phyloP scores from a whole-genome alignment of 2,329 filamentous ascomycete species.

The Talaromyces sp. region DNA sequence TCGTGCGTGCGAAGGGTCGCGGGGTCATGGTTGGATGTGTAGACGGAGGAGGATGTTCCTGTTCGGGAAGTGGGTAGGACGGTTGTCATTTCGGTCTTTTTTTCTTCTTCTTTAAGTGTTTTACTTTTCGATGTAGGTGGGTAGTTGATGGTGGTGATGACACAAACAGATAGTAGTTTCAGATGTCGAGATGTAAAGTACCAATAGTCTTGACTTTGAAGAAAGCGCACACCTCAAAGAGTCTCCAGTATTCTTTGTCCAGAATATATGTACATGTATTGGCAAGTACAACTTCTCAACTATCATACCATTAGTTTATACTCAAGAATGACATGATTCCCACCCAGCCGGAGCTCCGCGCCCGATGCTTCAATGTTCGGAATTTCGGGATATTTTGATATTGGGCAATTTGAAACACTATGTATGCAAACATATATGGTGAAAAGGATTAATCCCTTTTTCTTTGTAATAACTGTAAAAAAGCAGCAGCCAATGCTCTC shows the following conservation, averaged over 20 bases:
- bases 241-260: background rate
- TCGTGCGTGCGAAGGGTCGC: slow-evolving; percentile 30
- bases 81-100: background rate
- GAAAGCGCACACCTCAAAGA: background rate
- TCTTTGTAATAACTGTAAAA: background rate
- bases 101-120: background rate
- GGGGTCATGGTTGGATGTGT: slow-evolving; percentile 34
- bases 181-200: background rate
- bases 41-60: slow-evolving; percentile 13
- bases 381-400: background rate
- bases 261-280: background rate
- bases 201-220: background rate
- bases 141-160: no score
- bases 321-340: background rate
- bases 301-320: background rate
- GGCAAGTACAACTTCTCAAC: background rate
- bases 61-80: background rate
- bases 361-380: background rate
- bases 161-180: background rate
- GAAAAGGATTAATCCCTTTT: background rate
- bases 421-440: background rate
- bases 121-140: no score
- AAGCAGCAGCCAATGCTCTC: background rate
- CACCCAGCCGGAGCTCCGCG: background rate
- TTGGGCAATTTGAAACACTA: background rate